Percentiles rank a stretch among this genome's conserved stretches.
These are phyloP conservation scores for Barbarea vulgaris DNA, from an alignment of 345 rosid genomes.

Conservation along the genomic window DNA sequence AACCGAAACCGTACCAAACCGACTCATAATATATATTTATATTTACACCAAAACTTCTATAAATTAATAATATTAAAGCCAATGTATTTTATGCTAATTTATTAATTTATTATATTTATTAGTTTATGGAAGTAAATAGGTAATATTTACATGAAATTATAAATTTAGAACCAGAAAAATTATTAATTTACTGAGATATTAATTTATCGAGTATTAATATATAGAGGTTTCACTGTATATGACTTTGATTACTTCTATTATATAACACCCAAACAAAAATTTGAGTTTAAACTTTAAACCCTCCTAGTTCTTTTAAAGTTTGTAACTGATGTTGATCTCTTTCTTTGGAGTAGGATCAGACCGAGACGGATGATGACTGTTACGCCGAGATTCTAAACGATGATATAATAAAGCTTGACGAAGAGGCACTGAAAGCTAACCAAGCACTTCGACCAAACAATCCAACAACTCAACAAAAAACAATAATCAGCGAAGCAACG, in stretches of 20 bases:
- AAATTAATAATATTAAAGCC: too few relatives aligned
- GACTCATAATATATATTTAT: background rate
- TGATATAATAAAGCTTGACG: constrained; percentile 76
- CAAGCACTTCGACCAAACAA: constrained; percentile 25
- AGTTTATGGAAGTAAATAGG: too few relatives aligned
- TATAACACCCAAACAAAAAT: background rate
- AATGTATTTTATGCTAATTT: too few relatives aligned
- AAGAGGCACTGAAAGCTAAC: constrained; percentile 37
- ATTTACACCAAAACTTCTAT: too few relatives aligned
- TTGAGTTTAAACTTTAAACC: background rate
- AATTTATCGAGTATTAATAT: too few relatives aligned
- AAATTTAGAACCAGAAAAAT: too few relatives aligned
- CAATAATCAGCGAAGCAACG: constrained; percentile 19
- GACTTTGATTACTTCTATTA: background rate
- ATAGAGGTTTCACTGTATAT: too few relatives aligned
- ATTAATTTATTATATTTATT: too few relatives aligned
- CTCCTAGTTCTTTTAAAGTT: background rate
- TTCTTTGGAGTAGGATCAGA: constrained; percentile 27
- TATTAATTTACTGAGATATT: too few relatives aligned
- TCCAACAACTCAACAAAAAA: constrained; percentile 30
- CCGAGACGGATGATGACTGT: constrained; percentile 48
- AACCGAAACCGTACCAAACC: background rate
- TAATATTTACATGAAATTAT: too few relatives aligned
- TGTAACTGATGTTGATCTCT: background rate
- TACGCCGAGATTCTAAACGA: constrained; percentile 80